phyloP scores from a whole-genome alignment of 768 basidiomycete species.

The Panaeolus papilionaceus region DNA sequence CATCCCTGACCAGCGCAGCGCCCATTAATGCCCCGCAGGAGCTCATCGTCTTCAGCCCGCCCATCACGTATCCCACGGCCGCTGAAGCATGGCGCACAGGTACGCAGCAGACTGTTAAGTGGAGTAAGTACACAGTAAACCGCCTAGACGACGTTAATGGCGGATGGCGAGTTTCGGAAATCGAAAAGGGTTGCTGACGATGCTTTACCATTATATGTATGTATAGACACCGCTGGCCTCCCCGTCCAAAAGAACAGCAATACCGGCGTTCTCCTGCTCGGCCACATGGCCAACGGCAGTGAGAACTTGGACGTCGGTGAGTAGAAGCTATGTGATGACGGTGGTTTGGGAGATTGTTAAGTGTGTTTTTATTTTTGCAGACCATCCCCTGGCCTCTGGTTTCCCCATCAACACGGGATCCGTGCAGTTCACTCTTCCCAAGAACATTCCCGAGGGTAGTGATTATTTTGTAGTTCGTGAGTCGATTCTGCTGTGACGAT shows the following conservation, averaged over 20 bases:
- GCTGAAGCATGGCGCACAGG: slow-evolving; percentile 44
- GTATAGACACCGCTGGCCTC: slow-evolving; percentile 40
- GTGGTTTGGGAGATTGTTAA: not conserved
- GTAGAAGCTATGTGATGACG: slow-evolving; percentile 24
- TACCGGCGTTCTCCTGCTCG: slow-evolving; percentile 53
- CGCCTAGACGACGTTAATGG: not conserved
- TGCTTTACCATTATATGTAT: not conserved
- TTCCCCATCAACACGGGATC: slow-evolving; percentile 47
- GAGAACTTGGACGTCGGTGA: slow-evolving; percentile 59
- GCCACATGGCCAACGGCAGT: slow-evolving; percentile 42
- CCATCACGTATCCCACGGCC: slow-evolving; percentile 44
- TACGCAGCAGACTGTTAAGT: slow-evolving; percentile 45
- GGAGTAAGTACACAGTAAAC: slow-evolving; percentile 33
- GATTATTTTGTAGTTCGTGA: slow-evolving; percentile 56
- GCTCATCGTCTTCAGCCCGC: slow-evolving; percentile 46
- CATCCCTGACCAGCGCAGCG: slow-evolving; percentile 31
- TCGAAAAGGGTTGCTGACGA: not conserved
- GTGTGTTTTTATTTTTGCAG: slow-evolving; percentile 30
- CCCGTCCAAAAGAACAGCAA: slow-evolving; percentile 41
- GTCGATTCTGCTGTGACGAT: slow-evolving; percentile 22
- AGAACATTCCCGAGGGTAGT: slow-evolving; percentile 36
- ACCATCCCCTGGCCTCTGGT: slow-evolving; percentile 46
- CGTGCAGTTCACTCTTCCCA: slow-evolving; percentile 46
- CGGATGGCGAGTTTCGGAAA: not conserved
- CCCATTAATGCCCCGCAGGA: slow-evolving; percentile 31